Base-by-base conservation (phyloP, 1,284 basidiomycete species). In the Xerocomus amazonicus region DNA sequence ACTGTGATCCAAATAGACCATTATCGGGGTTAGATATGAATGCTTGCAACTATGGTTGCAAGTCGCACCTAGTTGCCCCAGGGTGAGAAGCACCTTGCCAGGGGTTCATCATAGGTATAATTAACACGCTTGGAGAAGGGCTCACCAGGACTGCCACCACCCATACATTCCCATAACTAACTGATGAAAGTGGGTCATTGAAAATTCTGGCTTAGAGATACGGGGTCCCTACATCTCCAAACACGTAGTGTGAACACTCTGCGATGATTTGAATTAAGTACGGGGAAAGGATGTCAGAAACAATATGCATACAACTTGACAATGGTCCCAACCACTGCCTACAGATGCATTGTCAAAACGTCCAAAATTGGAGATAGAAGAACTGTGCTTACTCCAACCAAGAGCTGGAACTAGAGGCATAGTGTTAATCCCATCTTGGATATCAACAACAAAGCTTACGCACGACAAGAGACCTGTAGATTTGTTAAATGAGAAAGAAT, bases 221-320 rank as follows among this genome's bases (percentile, higher is more conserved):
- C 33, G 39, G 6, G 39, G 31, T 6, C 35, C 81, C 65, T 61
- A 87, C 84, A 87, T 68, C 83, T 70, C 81, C 82, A 87, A 43
- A 87, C 83, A 32, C 84, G 77, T 57, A 84, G 65, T 1, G 73
- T 77, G 53, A 85, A 87, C 51, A 77, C 77, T 27, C 84, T 86
- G 39, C 45, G 13, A 17, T 1, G n/a, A 32, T n/a, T 19, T 31
- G 26, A 16, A 28, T 49, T 36, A 29, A 45, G 33, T 5, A 31
- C 12, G 17, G 8, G 26, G 9, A 16, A 45, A 2, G 31, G 19
- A 17, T 3, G n/a, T n/a, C 8, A 5, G 38, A 43, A 47, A 47
- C 8, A 7, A 17, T 48, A 44, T 43, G 70, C 80, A 52, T 54
- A 86, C 83, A 68, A 63, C 65, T 84, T 86, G 34, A 86, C 83